Percentiles rank a stretch among this genome's conserved stretches.
Evolutionary conservation across 1,284 basidiomycete genomes (phyloP).

Genomic region (Moniliophthora roreri): DNA sequence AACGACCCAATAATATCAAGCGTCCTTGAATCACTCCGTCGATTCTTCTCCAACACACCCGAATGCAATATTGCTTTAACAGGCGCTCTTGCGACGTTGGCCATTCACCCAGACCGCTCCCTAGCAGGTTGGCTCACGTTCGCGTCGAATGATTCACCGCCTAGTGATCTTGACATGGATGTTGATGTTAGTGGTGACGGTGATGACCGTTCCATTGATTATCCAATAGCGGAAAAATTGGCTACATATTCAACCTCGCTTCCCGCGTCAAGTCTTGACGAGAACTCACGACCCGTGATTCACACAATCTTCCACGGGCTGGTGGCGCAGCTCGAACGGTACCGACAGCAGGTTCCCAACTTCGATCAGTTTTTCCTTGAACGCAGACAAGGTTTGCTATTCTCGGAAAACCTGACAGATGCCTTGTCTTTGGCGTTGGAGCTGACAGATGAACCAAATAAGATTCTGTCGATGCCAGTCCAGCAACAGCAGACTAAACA

Average conservation of each 20-base stretch:
- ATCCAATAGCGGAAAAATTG: slow-evolving; percentile 64
- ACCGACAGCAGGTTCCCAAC: slow-evolving; percentile 69
- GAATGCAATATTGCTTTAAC: slow-evolving; percentile 90
- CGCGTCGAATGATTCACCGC: slow-evolving; percentile 38
- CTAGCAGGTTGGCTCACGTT: slow-evolving; percentile 88
- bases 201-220: slow-evolving; percentile 81
- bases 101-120: slow-evolving; percentile 82
- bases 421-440: slow-evolving; percentile 78
- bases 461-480: slow-evolving; percentile 19
- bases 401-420: slow-evolving; percentile 91
- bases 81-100: slow-evolving; percentile 76
- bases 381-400: slow-evolving; percentile 85
- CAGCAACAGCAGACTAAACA: slow-evolving; percentile 39
- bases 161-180: slow-evolving; percentile 22
- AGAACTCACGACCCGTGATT: slow-evolving; percentile 72
- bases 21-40: slow-evolving; percentile 68
- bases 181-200: slow-evolving; percentile 45
- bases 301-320: slow-evolving; percentile 79
- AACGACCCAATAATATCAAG: slow-evolving; percentile 77
- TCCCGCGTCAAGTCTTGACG: slow-evolving; percentile 67
- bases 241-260: slow-evolving; percentile 54
- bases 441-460: slow-evolving; percentile 43
- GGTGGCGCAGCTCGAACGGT: slow-evolving; percentile 77
- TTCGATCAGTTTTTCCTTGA: slow-evolving; percentile 88
- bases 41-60: slow-evolving; percentile 84